Evolutionary conservation across 2,329 filamentous ascomycete genomes (phyloP), one percentile per base, ranked within the genome.

Genomic region (Cryphonectria carpinicola): DNA sequence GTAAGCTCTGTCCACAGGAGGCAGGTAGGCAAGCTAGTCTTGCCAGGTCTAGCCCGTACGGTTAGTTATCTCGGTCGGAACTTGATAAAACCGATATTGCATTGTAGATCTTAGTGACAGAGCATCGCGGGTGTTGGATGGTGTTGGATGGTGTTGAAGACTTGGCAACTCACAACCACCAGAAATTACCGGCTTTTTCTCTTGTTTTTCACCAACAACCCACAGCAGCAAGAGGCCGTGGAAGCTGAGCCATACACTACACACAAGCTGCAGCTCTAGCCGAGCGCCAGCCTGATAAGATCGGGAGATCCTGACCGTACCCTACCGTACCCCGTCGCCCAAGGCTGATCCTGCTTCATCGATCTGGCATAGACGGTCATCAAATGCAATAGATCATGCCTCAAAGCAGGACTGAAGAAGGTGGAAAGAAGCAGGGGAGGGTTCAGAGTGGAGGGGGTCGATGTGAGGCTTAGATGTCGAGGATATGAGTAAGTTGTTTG

Each of bases 1-100:
- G 54, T 35, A 58, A 58, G 54, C 54, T 58, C 54, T 32, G 28
- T 35, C 54, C 54, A 19, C 17, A 35, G 54, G 54, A 32, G 54
- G 54, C 28, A 58, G 54, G 54, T 32, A 58, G 54, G 28, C 54
- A 35, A 28, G 25, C 54, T 58, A 32, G 54, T 17, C 54, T 32
- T 8, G 54, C 54, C 54, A 35, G 28, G 54, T 17, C 54, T 49
- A 58, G 54, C 32, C 25, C 14, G 28, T 32, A 32, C 25, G 54
- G 14, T 32, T 58, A 58, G 4, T 19, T 32, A 58, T 32, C 13
- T 58, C 25, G 52, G 54, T 32, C 54, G 54, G 28, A 17, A 32
- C 14, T 58, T 58, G 17, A 58, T 17, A 32, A 32, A 58, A 28
- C 54, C 28, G 54, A 58, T 58, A 58, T 58, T 58, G 54, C 54